Percentiles rank a stretch among this genome's conserved stretches.
phyloP scores from a whole-genome alignment of 1,284 basidiomycete genomes.

The Xerocomus nothofagi region DNA sequence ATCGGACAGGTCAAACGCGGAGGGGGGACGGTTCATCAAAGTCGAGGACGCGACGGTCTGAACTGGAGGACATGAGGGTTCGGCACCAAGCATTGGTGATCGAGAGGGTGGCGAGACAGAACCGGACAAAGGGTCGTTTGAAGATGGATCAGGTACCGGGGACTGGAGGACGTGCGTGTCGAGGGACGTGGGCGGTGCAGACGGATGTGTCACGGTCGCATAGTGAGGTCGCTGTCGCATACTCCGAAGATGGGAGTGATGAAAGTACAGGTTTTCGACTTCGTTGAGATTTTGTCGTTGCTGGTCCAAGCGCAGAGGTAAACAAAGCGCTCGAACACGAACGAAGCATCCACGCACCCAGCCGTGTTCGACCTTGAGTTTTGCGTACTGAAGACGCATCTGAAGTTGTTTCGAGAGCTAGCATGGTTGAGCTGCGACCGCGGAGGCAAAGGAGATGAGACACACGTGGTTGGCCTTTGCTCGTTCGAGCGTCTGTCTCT shows the following conservation, averaged over 20 bases:
- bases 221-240: conserved; percentile 15
- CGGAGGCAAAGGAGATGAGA: conserved; percentile 5
- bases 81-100: no score
- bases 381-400: conserved; percentile 72
- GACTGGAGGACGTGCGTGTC: conserved; percentile 7
- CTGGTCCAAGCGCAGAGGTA: conserved; percentile 35
- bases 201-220: background rate
- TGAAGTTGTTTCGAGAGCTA: conserved; percentile 74
- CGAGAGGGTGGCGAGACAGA: conserved; percentile 7
- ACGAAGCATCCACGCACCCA: conserved; percentile 54
- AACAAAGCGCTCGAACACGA: conserved; percentile 6
- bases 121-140: conserved; percentile 1
- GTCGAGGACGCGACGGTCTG: background rate
- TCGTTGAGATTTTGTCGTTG: conserved; percentile 75
- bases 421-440: background rate
- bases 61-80: background rate
- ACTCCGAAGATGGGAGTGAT: conserved; percentile 51
- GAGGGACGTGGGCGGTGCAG: background rate
- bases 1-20: conserved; percentile 24
- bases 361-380: conserved; percentile 76
- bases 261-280: conserved; percentile 77
- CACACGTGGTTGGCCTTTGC: conserved; percentile 65
- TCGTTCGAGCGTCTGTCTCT: conserved; percentile 54
- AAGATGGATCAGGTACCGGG: conserved; percentile 10
- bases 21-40: background rate